These are phyloP conservation scores for Barnettozyma sp. DNA, from an alignment of 805 yeast species.

Conservation along the genomic window DNA sequence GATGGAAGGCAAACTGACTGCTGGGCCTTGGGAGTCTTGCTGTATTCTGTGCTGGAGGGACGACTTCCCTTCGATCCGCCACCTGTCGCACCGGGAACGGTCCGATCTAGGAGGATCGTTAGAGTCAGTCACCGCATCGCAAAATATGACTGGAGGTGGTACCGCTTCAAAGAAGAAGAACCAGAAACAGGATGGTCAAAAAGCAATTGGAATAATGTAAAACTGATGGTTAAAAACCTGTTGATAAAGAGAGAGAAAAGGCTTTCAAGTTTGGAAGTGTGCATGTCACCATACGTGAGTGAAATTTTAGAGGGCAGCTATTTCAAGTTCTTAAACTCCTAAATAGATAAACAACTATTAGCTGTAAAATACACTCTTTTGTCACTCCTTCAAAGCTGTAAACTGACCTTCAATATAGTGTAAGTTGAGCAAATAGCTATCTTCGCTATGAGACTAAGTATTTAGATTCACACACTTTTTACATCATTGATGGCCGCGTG, in stretches of 20 bases:
- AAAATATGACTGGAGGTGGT: conserved; percentile 89
- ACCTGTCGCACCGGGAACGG: conserved; percentile 35
- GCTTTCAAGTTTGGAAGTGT: conserved; percentile 29
- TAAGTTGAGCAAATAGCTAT: too few relatives aligned
- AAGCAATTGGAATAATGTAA: conserved; percentile 40
- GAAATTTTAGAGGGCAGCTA: conserved; percentile 12
- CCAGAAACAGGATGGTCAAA: conserved; percentile 14
- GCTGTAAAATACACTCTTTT: too few relatives aligned
- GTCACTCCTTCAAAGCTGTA: too few relatives aligned
- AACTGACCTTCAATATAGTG: too few relatives aligned
- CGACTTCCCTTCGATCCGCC: conserved; percentile 89
- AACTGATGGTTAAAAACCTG: conserved; percentile 42
- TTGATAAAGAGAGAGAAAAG: conserved; percentile 44
- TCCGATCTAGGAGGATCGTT: conserved; percentile 37
- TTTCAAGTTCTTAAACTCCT: background rate
- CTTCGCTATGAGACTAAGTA: too few relatives aligned
- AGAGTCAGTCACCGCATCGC: conserved; percentile 86
- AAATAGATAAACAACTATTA: background rate
- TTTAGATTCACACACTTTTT: too few relatives aligned
- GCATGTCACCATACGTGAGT: conserved; percentile 31
- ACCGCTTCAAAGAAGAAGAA: conserved; percentile 33
- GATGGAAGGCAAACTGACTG: conserved; percentile 88
- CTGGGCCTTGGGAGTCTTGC: conserved; percentile 93
- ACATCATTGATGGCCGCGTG: conserved; percentile 24
- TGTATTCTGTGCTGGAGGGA: conserved; percentile 78